A percentile compares a stretch with the other conserved stretches of the same genome.
These are phyloP conservation scores for Pyrenophora seminiperda DNA, from an alignment of 2,329 filamentous ascomycete genomes.

Conservation along the genomic window DNA sequence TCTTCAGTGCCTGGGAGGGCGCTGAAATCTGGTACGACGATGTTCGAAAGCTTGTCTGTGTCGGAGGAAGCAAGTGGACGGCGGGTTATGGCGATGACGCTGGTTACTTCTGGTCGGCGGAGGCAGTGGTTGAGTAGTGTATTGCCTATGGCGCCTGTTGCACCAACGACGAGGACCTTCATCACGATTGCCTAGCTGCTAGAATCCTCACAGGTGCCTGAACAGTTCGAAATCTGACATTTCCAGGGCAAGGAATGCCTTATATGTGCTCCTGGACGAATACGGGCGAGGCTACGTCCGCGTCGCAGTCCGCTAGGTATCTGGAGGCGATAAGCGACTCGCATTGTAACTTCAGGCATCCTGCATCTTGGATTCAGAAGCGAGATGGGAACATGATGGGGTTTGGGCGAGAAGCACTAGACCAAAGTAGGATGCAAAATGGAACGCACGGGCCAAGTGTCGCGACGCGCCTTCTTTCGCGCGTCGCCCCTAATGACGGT, in stretches of 20 bases:
- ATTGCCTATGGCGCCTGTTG: conserved; percentile 21
- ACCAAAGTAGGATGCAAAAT: conserved; percentile 11
- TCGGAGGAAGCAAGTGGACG: conserved; percentile 6
- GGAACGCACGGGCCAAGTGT: background rate
- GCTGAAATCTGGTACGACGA: conserved; percentile 22
- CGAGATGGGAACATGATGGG: too few species aligned
- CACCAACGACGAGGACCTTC: background rate
- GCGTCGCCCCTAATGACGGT: conserved; percentile 28
- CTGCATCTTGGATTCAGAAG: too few species aligned
- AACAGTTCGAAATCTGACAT: too few species aligned
- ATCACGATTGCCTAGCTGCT: background rate
- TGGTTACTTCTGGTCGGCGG: conserved; percentile 15
- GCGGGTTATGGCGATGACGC: conserved; percentile 21
- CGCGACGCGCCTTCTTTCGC: conserved; percentile 10
- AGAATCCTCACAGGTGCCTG: background rate
- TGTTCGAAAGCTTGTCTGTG: conserved; percentile 14
- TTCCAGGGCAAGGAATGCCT: too few species aligned
- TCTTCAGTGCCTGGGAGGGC: background rate
- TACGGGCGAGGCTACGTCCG: too few species aligned
- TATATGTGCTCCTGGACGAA: too few species aligned
- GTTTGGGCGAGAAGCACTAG: conserved; percentile 7
- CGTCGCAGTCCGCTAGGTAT: too few species aligned
- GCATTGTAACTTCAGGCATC: too few species aligned
- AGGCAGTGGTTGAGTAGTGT: conserved; percentile 20
- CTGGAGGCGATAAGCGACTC: too few species aligned